A percentile compares a stretch with the other conserved stretches of the same genome.
Conservation (phyloP, 805 yeast genomes). For the Sugiyamaella boreocaroliniensis region DNA sequence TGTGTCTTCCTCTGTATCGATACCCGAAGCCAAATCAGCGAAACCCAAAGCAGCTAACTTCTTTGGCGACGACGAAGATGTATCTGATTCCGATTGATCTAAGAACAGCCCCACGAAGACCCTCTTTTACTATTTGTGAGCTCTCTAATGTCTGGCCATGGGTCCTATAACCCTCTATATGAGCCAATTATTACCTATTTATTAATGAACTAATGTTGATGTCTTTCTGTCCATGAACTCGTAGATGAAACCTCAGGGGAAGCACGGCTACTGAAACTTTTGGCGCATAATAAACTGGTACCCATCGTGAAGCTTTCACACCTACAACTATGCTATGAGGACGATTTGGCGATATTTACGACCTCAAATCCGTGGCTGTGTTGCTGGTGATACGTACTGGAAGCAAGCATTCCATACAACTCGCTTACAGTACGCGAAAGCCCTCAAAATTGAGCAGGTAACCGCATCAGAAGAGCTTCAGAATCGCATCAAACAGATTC, state of each 20-base stretch:
- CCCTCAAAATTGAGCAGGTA: background rate
- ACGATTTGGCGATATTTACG: background rate
- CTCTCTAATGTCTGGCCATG: no score
- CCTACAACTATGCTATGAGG: background rate
- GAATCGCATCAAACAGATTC: slow-evolving; percentile 66
- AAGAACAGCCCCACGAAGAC: no score
- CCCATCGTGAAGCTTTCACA: no score
- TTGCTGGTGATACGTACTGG: background rate
- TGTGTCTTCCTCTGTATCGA: background rate
- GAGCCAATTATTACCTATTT: background rate
- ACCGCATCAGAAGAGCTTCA: slow-evolving; percentile 31
- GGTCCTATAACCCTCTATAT: background rate
- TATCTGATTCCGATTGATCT: background rate
- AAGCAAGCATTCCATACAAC: background rate
- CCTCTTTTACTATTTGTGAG: no score
- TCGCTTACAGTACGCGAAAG: background rate
- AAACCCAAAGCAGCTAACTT: background rate
- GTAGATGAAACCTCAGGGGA: background rate
- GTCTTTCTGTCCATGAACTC: background rate
- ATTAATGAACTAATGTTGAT: background rate
- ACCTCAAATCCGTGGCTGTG: background rate
- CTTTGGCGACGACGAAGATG: background rate
- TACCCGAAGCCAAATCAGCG: background rate
- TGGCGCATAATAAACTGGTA: no score
- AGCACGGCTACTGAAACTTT: background rate